A percentile compares a stretch with the other conserved stretches of the same genome.
These are phyloP conservation scores for Emmonsia crescens DNA, from an alignment of 2,329 filamentous ascomycete genomes.

Conservation along the genomic window DNA sequence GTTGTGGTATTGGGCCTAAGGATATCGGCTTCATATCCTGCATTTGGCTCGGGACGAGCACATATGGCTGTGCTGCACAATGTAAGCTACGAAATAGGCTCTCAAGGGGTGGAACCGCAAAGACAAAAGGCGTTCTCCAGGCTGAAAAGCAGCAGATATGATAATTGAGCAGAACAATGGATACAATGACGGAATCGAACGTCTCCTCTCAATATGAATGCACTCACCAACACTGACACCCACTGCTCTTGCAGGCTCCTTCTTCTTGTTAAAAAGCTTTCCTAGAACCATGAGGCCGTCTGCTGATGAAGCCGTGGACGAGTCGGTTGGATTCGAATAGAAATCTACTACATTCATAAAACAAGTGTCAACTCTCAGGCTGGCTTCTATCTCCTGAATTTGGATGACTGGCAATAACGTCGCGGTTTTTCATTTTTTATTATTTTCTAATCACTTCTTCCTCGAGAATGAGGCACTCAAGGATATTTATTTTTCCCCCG, in stretches of 20 bases:
- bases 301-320: no score
- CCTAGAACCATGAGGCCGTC: neutral
- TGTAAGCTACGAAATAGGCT: neutral
- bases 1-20: neutral
- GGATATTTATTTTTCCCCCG: neutral
- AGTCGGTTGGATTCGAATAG: neutral
- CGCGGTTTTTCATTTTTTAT: neutral
- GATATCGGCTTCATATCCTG: neutral
- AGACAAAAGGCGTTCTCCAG: neutral
- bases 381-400: neutral
- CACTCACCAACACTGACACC: neutral
- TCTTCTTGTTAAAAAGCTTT: neutral
- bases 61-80: neutral
- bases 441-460: neutral
- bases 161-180: neutral
- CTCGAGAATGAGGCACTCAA: neutral
- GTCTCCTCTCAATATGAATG: neutral
- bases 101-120: neutral
- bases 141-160: neutral
- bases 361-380: neutral
- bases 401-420: neutral
- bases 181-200: neutral
- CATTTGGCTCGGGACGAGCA: neutral
- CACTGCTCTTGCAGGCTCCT: neutral
- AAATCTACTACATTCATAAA: neutral